Base-by-base conservation (phyloP, 192 early-diverging fungal genomes). In the Podila clonocystis region DNA sequence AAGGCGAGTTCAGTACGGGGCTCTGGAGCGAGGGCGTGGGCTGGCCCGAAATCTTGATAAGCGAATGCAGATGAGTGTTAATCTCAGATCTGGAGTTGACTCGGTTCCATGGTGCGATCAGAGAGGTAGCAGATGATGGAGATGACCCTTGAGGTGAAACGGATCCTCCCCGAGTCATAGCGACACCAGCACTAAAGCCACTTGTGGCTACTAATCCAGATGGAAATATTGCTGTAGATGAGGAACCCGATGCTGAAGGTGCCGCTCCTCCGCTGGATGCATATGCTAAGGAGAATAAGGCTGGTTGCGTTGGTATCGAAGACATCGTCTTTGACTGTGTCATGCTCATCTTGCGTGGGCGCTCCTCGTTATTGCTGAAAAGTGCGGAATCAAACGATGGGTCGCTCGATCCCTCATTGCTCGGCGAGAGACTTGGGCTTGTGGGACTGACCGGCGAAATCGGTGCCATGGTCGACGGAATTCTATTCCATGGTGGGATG, bases 401-500 rank as follows among this genome's bases (percentile, higher is more conserved):
- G 13, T n/a, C 33, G n/a, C 19, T n/a, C 17, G 33, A 17, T 6
- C 34, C 33, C n/a, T n/a, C 20, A 9, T 20, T 38, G 15, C 13
- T 38, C 12, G 33, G 62, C n/a, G 34, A 45, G 31, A n/a, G 20
- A 33, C 22, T 36, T 6, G 68, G 64, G 30, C 68, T 62, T 33
- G 64, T 68, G 22, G 75, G 75, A 48, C 75, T 79, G 20, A 63
- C 36, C 0, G 75, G 75, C 0, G 75, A 72, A 29, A 45, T 58
- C 0, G 68, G 70, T 9, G 57, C 26, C n/a, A 12, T 28, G 5
- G 65, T 33, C 2, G 64, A 63, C 0, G 75, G 77, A 66, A 73
- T 80, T 34, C 77, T 68, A 15, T 80, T 80, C 77, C 77, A 80
- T 0, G 77, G 77, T 12, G 77, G 77, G 4, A 73, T 80, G 24